Percentiles rank a stretch among this genome's conserved stretches.
phyloP scores from a whole-genome alignment of 257 asterid genomes.

The Ballota nigra region DNA sequence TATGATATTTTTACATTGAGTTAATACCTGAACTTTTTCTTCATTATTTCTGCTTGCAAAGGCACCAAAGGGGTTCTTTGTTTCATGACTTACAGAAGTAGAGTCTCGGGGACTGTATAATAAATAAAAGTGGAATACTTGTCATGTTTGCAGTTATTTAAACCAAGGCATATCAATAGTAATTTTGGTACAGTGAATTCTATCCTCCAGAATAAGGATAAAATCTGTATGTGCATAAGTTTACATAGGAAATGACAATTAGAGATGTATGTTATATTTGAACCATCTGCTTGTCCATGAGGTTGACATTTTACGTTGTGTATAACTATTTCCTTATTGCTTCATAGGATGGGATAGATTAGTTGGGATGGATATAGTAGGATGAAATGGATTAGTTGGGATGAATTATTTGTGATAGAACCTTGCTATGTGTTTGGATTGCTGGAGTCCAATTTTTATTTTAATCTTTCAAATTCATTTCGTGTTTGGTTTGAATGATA shows the following conservation, averaged over 20 bases:
- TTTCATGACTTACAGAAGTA: background rate
- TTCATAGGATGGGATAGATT: no score
- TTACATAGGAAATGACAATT: conserved; percentile 1
- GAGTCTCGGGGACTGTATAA: background rate
- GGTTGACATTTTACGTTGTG: background rate
- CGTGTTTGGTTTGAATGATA: no score
- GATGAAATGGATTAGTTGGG: no score
- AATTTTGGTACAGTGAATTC: background rate
- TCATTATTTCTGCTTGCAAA: background rate
- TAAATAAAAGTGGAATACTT: background rate
- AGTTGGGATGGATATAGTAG: no score
- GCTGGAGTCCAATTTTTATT: no score
- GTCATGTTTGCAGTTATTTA: background rate
- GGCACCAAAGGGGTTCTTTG: background rate
- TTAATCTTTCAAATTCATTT: no score
- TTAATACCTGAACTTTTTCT: background rate
- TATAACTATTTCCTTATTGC: background rate
- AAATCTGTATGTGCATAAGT: background rate
- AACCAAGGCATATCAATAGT: background rate
- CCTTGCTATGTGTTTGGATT: no score
- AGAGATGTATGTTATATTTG: background rate
- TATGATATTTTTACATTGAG: background rate
- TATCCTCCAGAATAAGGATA: background rate
- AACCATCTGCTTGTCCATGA: conserved; percentile 3
- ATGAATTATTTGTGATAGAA: no score